phyloP scores from a whole-genome alignment of 148 eudicot species.

The Cornus controversa region DNA sequence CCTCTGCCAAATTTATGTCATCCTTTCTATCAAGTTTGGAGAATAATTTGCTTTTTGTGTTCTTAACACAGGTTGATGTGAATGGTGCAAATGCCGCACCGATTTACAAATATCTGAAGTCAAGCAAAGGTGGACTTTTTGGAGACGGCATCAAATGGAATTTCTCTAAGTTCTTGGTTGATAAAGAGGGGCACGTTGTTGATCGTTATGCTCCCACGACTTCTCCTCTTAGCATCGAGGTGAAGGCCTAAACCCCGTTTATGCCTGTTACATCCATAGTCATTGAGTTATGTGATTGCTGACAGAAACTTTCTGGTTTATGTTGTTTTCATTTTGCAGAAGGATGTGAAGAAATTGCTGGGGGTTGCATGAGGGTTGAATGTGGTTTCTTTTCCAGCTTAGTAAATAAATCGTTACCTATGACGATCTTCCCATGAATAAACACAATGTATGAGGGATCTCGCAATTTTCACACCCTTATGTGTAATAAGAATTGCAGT shows the following conservation, averaged over 20 bases:
- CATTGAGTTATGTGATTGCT: neutral
- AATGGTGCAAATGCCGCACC: conserved; percentile 73
- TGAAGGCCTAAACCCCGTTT: conserved; percentile 13
- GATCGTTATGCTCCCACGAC: conserved; percentile 94
- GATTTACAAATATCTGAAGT: conserved; percentile 70
- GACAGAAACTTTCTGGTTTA: neutral
- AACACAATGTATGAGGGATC: neutral
- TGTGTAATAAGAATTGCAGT: neutral
- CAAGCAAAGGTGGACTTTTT: conserved; percentile 66
- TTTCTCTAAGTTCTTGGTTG: conserved; percentile 78
- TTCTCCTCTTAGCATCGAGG: conserved; percentile 89
- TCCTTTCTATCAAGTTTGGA: neutral
- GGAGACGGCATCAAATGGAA: conserved; percentile 89
- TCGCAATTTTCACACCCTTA: neutral
- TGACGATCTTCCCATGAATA: neutral
- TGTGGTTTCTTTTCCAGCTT: neutral
- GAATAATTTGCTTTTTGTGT: neutral
- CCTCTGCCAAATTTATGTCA: neutral
- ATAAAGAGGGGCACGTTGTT: conserved; percentile 68
- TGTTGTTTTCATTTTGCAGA: conserved; percentile 45
- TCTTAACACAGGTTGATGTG: conserved; percentile 60
- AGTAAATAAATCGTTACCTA: neutral
- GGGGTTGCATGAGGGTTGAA: conserved; percentile 34
- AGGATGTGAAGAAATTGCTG: conserved; percentile 71
- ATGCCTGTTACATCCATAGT: neutral